phyloP scores from a whole-genome alignment of 2,329 filamentous ascomycete species.

The Xylariaceae sp. region DNA sequence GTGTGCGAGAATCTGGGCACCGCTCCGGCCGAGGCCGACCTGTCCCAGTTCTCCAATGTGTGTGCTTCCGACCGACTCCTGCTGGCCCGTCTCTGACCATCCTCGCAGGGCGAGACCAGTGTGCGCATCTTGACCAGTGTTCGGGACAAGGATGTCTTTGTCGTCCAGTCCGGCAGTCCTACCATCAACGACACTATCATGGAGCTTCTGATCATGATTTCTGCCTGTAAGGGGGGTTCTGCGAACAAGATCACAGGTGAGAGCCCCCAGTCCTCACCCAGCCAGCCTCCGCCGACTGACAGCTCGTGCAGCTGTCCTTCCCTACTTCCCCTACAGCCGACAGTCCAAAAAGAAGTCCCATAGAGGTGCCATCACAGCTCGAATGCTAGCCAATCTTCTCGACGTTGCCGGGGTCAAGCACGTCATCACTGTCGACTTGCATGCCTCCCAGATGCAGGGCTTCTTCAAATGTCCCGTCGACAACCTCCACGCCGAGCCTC shows the following conservation, averaged over 20 bases:
- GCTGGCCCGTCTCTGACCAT: too few relatives aligned
- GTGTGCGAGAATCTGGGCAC: conserved; percentile 64
- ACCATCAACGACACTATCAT: conserved; percentile 99
- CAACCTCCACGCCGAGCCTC: conserved; percentile 90
- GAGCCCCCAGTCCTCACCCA: conserved; percentile 15
- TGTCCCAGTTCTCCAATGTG: conserved; percentile 65
- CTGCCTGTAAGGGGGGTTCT: conserved; percentile 94
- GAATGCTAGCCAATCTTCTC: conserved; percentile 94
- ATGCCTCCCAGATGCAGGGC: conserved; percentile 98
- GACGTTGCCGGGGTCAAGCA: conserved; percentile 92
- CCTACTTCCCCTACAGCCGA: conserved; percentile 97
- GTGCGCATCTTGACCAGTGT: conserved; percentile 67
- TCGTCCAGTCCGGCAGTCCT: conserved; percentile 91
- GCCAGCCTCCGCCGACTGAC: conserved; percentile 8
- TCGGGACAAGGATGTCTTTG: conserved; percentile 97
- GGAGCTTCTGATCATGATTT: conserved; percentile 99
- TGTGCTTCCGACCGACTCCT: conserved; percentile 32
- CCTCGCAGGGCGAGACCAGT: conserved; percentile 57
- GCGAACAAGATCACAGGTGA: conserved; percentile 93
- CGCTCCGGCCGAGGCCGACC: conserved; percentile 55
- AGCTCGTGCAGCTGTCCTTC: conserved; percentile 60
- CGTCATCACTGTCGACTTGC: conserved; percentile 93
- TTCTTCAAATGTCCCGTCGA: conserved; percentile 98
- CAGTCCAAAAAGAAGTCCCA: conserved; percentile 99
- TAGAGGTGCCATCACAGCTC: conserved; percentile 88